Evolutionary conservation across 768 basidiomycete species (phyloP), one percentile per base, ranked within the genome.

Genomic region (Russula brevipes): DNA sequence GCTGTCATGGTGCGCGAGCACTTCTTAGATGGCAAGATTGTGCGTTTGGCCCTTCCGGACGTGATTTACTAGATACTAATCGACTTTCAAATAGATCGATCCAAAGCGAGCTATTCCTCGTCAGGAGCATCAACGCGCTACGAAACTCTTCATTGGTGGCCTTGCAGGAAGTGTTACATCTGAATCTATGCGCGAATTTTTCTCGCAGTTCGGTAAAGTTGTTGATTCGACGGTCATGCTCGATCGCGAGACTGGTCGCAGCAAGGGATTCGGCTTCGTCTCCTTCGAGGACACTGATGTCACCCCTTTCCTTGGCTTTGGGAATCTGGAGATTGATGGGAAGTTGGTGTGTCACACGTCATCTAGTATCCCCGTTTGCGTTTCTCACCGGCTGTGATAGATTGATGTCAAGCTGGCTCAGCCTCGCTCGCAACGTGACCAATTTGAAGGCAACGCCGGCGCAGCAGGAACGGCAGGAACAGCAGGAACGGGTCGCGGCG

Each of bases 211-310:
- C 69, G 96, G 96, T 61, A 88, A 85, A 68, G 94, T 98, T 67
- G 88, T 96, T 72, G 96, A 98, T 73, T 94, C 94, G 59, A 97
- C 95, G 0, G 93, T 98, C 70, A 98, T 98, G 96, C 82, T 96
- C 69, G 96, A 98, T 75, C 86, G 93, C 57, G 94, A 96, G 73
- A 92, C 92, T 9, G 88, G 89, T 30, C 77, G 93, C 54, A 93
- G 90, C 76, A 95, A 98, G 75, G 96, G 96, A 8, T 98, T 98
- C 69, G 96, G 94, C 0, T 98, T 98, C 72, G 90, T 98, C 33
- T 95, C 92, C 0, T 95, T 96, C 70, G 89, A 94, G 72, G 89
- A 92, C 65, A 87, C 88, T 31, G 85, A 88, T 67, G 90, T 94
- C 41, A 88, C 91, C 55, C 87, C 87, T 35, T 88, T 94, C 73